A percentile compares a stretch with the other conserved stretches of the same genome.
Evolutionary conservation across 1,284 basidiomycete species (phyloP).

Genomic region (Ceratorhiza oryzae-sativae): DNA sequence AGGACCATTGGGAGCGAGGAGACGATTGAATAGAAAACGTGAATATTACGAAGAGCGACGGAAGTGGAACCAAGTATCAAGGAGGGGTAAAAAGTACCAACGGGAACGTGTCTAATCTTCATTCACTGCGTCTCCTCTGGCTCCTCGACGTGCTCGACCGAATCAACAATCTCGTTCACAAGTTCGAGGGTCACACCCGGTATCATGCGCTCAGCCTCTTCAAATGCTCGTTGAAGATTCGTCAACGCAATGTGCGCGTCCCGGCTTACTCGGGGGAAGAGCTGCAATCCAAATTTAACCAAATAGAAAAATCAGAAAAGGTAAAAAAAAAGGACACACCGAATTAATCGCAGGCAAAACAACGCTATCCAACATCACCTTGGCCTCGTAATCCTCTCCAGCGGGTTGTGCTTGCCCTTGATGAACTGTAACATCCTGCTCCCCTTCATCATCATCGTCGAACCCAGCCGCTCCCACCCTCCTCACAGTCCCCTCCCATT

Average conservation of each 20-base stretch:
- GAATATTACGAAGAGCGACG: background rate
- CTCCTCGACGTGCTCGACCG: slow-evolving; percentile 88
- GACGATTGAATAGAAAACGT: background rate
- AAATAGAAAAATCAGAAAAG: background rate
- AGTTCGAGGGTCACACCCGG: slow-evolving; percentile 83
- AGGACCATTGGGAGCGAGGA: background rate
- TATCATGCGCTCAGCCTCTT: slow-evolving; percentile 88
- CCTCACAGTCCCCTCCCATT: slow-evolving; percentile 56
- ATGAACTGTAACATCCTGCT: slow-evolving; percentile 60
- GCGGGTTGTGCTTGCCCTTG: slow-evolving; percentile 15
- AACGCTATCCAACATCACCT: slow-evolving; percentile 93
- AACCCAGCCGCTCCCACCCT: slow-evolving; percentile 54
- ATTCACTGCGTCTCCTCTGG: slow-evolving; percentile 31
- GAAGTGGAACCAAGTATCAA: background rate
- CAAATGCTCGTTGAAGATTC: slow-evolving; percentile 85
- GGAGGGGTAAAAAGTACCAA: background rate
- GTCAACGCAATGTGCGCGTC: slow-evolving; percentile 86
- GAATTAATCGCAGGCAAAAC: slow-evolving; percentile 91
- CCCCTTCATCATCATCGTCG: slow-evolving; percentile 71
- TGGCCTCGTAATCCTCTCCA: slow-evolving; percentile 72
- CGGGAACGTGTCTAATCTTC: slow-evolving; percentile 47
- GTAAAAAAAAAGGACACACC: slow-evolving; percentile 58
- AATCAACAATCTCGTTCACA: slow-evolving; percentile 86
- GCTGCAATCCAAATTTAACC: slow-evolving; percentile 60
- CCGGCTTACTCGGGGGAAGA: slow-evolving; percentile 86